Evolutionary conservation across 306 rosid species (phyloP), one percentile per base, ranked within the genome.

Genomic region (Myrica gale): DNA sequence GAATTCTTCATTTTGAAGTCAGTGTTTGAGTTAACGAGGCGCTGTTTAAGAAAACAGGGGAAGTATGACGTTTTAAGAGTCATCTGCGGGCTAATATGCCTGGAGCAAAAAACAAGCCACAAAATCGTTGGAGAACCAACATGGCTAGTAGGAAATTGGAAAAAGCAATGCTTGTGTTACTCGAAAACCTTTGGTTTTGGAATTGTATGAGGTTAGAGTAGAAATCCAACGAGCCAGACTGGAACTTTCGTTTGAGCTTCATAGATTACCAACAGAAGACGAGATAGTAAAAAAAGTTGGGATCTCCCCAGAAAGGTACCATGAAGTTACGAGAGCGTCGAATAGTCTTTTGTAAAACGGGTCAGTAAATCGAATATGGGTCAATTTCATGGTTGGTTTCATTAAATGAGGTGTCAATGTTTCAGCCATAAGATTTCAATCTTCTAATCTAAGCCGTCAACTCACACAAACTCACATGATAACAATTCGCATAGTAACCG

Each of bases 231-330:
- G 81, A 58, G 98, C 96, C 57, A 96, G 87, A 79, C 86, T 83
- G 3, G 88, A 85, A 85, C 82, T 96, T 79, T 57, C 74, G 66
- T 85, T 89, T 80, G 86, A 87, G 84, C 97, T 88, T 81, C 88
- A 89, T 68, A 89, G 93, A 85, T 52, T 81, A 69, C 98, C 99
- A 69, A 88, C 97, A 5, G 88, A 84, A 71, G 90, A 82, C 10
- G 98, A 90, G 82, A 85, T 96, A 56, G 66, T 84, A 69, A 79
- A 83, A 79, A 96, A 79, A 80, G 90, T 79, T 75, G 88, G 89
- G 55, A 92, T 96, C 80, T 96, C 99, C 20, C 92, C 91, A 4
- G 90, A 90, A 85, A 89, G 98, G 76, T 96, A 89, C 82, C 82
- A 70, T 50, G 97, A 92, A 71, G 96, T 92, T 76, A 83, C 81